These are phyloP conservation scores for Backusella australiensis DNA, from an alignment of 192 early-diverging fungal genomes.

Conservation along the genomic window DNA sequence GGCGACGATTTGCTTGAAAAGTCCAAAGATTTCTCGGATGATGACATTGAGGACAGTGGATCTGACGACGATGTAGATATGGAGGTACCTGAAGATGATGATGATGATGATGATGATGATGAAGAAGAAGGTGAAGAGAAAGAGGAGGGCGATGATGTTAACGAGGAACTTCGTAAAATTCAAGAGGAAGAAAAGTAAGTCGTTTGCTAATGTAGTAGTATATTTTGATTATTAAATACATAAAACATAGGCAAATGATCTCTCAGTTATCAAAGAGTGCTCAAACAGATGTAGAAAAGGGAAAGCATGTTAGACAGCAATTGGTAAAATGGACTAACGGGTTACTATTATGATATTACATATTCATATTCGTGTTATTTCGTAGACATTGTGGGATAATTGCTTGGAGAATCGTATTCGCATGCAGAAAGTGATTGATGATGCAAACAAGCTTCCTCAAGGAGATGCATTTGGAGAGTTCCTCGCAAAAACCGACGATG, in stretches of 20 bases:
- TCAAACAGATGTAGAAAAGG: slow-evolving; percentile 84
- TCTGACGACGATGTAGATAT: slow-evolving; percentile 36
- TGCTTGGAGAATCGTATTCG: slow-evolving; percentile 86
- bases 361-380: background rate
- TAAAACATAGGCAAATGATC: slow-evolving; percentile 57
- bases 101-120: slow-evolving; percentile 37
- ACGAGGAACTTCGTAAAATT: slow-evolving; percentile 68
- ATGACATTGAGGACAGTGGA: slow-evolving; percentile 33
- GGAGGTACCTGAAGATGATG: slow-evolving; percentile 41
- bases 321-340: slow-evolving; percentile 51
- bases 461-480: slow-evolving; percentile 21
- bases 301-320: slow-evolving; percentile 87
- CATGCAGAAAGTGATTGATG: slow-evolving; percentile 70
- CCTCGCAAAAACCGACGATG: slow-evolving; percentile 15
- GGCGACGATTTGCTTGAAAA: slow-evolving; percentile 45
- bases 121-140: slow-evolving; percentile 42
- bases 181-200: slow-evolving; percentile 74
- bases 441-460: slow-evolving; percentile 83
- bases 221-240: background rate
- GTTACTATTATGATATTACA: background rate
- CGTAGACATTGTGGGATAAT: slow-evolving; percentile 72
- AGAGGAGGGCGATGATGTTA: slow-evolving; percentile 39
- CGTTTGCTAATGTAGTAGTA: background rate
- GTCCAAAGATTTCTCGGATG: slow-evolving; percentile 36
- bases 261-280: slow-evolving; percentile 73